A percentile compares a stretch with the other conserved stretches of the same genome.
phyloP scores from a whole-genome alignment of 2,329 filamentous ascomycete genomes.

The Magnaporthiopsis rhizophila region DNA sequence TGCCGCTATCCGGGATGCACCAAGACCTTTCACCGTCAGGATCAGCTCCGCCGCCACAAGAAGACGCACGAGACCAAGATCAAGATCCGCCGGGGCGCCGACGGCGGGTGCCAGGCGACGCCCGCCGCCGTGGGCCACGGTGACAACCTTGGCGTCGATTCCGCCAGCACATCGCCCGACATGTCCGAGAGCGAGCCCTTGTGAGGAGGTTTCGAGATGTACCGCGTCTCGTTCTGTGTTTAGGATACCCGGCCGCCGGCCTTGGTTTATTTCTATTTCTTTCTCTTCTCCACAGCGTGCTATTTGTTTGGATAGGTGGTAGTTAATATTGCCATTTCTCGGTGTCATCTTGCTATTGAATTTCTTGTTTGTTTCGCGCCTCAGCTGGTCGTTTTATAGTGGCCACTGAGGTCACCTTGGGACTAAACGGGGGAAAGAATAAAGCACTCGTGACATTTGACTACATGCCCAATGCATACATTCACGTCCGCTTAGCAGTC shows the following conservation, averaged over 20 bases:
- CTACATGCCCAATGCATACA: too few species aligned
- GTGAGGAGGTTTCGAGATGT: neutral
- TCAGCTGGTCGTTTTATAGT: too few species aligned
- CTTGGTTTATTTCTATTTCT: neutral
- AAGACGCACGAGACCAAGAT: constrained; percentile 21
- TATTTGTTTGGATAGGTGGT: too few species aligned
- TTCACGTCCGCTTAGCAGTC: too few species aligned
- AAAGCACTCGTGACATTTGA: too few species aligned
- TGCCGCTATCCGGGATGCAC: constrained; percentile 41
- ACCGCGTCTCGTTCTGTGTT: neutral
- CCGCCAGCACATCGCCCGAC: constrained; percentile 8
- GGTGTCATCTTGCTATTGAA: too few species aligned
- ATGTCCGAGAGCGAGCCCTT: neutral
- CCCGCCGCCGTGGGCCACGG: neutral
- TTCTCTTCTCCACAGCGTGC: neutral
- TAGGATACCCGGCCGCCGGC: neutral
- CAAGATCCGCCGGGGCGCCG: neutral
- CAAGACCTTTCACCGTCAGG: constrained; percentile 50
- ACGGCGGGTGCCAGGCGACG: neutral
- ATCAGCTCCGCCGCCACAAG: constrained; percentile 51
- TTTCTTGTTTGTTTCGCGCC: too few species aligned
- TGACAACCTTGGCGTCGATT: neutral
- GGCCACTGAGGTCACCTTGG: too few species aligned
- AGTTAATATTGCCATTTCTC: too few species aligned
- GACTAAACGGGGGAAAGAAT: too few species aligned